Evolutionary conservation across 108 stramenopile genomes (phyloP).

Genomic region (Pseudonitzschia multistriata): DNA sequence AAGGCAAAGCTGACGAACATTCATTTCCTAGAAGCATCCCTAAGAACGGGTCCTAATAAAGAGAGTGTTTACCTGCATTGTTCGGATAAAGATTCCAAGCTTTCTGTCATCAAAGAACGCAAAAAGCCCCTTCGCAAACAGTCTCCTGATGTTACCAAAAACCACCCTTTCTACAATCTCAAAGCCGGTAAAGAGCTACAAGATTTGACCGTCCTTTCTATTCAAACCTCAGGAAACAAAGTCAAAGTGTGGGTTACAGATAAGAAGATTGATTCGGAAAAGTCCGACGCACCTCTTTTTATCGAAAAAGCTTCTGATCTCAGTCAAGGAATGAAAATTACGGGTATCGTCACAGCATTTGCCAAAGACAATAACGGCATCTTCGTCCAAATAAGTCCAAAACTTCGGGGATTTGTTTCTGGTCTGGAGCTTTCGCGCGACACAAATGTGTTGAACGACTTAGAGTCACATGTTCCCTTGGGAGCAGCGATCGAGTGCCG

Average conservation of each 20-base stretch:
- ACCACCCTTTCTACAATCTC: constrained; percentile 78
- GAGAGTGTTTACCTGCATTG: constrained; percentile 58
- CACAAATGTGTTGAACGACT: constrained; percentile 59
- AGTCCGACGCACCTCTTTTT: constrained; percentile 31
- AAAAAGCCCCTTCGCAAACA: constrained; percentile 40
- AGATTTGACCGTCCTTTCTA: constrained; percentile 49
- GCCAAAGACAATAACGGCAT: constrained; percentile 53
- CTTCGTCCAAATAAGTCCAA: constrained; percentile 64
- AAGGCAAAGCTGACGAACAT: constrained; percentile 52
- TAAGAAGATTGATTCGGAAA: constrained; percentile 1
- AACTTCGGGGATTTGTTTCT: constrained; percentile 65
- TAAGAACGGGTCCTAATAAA: constrained; percentile 35
- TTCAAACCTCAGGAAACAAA: constrained; percentile 10
- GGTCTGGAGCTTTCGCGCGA: constrained; percentile 65
- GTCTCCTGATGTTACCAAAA: constrained; percentile 35
- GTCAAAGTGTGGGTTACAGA: constrained; percentile 24
- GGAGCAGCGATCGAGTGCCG: constrained; percentile 57
- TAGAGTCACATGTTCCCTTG: constrained; percentile 46
- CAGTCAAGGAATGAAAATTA: constrained; percentile 49
- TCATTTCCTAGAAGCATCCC: constrained; percentile 51
- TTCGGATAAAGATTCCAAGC: constrained; percentile 54
- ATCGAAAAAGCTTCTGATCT: constrained; percentile 48
- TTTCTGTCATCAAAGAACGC: constrained; percentile 24
- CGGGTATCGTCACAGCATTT: constrained; percentile 50
- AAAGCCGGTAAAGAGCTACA: constrained; percentile 47